Evolutionary conservation across 1,284 basidiomycete genomes (phyloP).

Genomic region (Puccinia triticina): DNA sequence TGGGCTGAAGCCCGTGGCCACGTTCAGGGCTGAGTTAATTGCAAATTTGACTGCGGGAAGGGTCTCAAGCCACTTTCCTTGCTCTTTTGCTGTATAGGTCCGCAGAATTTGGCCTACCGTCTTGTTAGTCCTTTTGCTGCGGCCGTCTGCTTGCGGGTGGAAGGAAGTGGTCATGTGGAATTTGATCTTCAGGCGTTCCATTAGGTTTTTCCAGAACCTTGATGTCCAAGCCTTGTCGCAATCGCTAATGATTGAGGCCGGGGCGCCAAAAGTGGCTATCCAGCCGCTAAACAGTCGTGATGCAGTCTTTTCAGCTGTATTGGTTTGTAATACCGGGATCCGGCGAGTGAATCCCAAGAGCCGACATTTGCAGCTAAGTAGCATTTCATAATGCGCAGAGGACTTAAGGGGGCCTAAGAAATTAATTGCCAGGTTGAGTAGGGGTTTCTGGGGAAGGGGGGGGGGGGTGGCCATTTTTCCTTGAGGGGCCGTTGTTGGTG

Average conservation of each 20-base stretch:
- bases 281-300: neutral
- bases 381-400: neutral
- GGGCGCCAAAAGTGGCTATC: neutral
- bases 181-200: neutral
- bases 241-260: neutral
- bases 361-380: neutral
- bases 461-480: neutral
- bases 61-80: neutral
- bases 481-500: neutral
- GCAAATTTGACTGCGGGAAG: constrained; percentile 1
- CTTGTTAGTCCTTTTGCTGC: constrained; percentile 60
- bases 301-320: neutral
- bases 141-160: constrained; percentile 57
- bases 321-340: neutral
- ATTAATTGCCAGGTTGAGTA: neutral
- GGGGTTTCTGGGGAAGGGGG: neutral
- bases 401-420: neutral
- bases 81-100: neutral
- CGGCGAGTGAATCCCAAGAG: neutral
- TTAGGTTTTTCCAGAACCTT: no score
- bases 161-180: constrained; percentile 53
- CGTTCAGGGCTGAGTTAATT: constrained; percentile 3
- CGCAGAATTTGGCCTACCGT: constrained; percentile 57
- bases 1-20: neutral
- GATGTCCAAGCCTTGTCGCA: neutral